Evolutionary conservation across 1,139 yeast species (phyloP), one percentile per base, ranked within the genome.

Genomic region (Yamadazyma songkhlaensis): DNA sequence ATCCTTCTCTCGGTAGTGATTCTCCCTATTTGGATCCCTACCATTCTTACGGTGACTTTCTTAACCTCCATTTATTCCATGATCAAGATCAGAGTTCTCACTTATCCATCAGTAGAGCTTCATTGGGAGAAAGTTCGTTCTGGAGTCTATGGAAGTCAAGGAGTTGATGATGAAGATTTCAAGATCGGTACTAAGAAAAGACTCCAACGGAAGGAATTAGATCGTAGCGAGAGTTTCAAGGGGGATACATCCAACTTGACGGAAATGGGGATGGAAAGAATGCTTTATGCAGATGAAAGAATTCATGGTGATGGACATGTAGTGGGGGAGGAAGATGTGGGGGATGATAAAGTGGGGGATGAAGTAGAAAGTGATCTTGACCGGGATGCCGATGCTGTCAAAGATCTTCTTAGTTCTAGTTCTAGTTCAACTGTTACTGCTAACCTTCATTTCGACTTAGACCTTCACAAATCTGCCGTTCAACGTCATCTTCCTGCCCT

Each of bases 21-120:
- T n/a, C 50, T 75, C 22, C 81, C 84, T 0, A 40, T 79, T 13
- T 71, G 82, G 72, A 60, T 79, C 21, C 84, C 85, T 0, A 39
- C 76, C 8, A 67, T 77, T 5, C 47, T 79, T n/a, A 52, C 63
- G 8, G 64, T 71, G 1, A 69, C 76, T 38, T 44, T 67, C 1
- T 32, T 55, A 15, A 67, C 64, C 10, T 65, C 74, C 2, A 40
- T 60, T 3, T 67, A 64, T 48, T 67, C 74, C 45, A 51, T 57
- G 49, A 37, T 66, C 36, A 69, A 69, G 39, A 53, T 66, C 25
- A 45, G 53, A 39, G 25, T 65, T 3, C 42, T 61, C 11, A 38
- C 38, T 7, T 36, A 53, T 3, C 67, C 69, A 0, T 39, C 53
- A 8, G 47, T 60, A 13, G 44, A 41, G 1, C 21, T 10, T 8